Base-by-base conservation (phyloP, 768 basidiomycete genomes). In the Hydnomerulius pinastri region DNA sequence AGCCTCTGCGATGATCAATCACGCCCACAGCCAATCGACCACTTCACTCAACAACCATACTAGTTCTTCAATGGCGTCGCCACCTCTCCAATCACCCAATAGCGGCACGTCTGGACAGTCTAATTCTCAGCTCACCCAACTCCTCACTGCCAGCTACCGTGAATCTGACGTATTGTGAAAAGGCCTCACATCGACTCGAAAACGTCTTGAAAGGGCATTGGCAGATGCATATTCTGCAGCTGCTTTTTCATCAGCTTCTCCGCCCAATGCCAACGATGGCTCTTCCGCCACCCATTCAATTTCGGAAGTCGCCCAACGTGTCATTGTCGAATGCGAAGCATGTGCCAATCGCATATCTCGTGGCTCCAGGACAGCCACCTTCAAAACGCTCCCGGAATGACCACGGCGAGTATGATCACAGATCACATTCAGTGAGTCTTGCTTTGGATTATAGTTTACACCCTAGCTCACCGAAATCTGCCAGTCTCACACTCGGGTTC, bases 161-260 rank as follows among this genome's bases (percentile, higher is more conserved):
- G 80, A 84, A 40, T 58, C 64, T 35, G 82, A 83, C n/a, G 40
- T 52, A 21, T 75, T 83, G 46, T 71, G 72, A 28, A 68, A 67
- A 37, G 78, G 83, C 46, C 76, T 84, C 46, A 56, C 62, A 10
- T 24, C 51, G 3, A 40, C 63, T 1, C 63, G 63, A 29, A 73
- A 71, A 53, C 73, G 80, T 51, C 76, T 76, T 0, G 81, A 81
- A 25, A 72, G 76, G 44, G 72, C 77, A 10, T 65, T 72, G 35
- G 52, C 71, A 47, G 48, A 53, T 36, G 58, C 59, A 24, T 61
- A 64, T 43, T 54, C 61, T 6, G 50, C 43, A 23, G 46, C 44
- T 28, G 51, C 63, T 43, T n/a, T 49, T 54, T 48, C 63, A 52
- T 46, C n/a, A n/a, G n/a, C 50, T 15, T 55, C 65, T 21, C 44